Evolutionary conservation across 306 rosid species (phyloP).

Genomic region (Prinsepia uniflora): DNA sequence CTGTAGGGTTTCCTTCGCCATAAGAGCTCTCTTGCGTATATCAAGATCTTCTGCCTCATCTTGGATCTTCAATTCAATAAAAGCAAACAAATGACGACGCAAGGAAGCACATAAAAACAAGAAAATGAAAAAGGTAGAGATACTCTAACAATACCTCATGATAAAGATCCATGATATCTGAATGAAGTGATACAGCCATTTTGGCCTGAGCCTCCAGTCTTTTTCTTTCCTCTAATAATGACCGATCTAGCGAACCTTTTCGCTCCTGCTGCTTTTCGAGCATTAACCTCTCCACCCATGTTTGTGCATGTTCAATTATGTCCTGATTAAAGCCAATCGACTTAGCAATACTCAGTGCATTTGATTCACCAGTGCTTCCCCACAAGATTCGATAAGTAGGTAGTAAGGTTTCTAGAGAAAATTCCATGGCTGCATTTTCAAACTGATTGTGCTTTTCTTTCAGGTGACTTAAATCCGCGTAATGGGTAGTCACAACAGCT

Average conservation of each 20-base stretch:
- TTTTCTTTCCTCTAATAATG: slow-evolving; percentile 68
- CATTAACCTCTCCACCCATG: slow-evolving; percentile 67
- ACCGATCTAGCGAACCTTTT: slow-evolving; percentile 68
- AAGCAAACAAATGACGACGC: slow-evolving; percentile 4
- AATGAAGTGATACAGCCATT: slow-evolving; percentile 61
- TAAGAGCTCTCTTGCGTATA: slow-evolving; percentile 56
- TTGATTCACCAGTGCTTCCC: slow-evolving; percentile 89
- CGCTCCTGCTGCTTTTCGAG: slow-evolving; percentile 85
- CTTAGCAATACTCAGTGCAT: slow-evolving; percentile 82
- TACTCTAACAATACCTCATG: slow-evolving; percentile 50
- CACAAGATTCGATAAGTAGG: slow-evolving; percentile 86
- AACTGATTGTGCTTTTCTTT: slow-evolving; percentile 66
- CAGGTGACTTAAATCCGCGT: slow-evolving; percentile 71
- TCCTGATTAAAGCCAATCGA: slow-evolving; percentile 68
- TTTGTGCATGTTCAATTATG: slow-evolving; percentile 51
- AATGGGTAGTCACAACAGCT: slow-evolving; percentile 93
- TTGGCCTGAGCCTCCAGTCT: slow-evolving; percentile 62
- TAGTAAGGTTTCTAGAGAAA: slow-evolving; percentile 62
- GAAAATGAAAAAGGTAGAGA: neutral
- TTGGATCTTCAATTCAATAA: slow-evolving; percentile 51
- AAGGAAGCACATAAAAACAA: neutral
- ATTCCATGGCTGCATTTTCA: slow-evolving; percentile 94
- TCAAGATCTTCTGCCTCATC: slow-evolving; percentile 84
- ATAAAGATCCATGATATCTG: slow-evolving; percentile 53
- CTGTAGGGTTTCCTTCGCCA: slow-evolving; percentile 54